Percentiles rank a stretch among this genome's conserved stretches.
phyloP scores from a whole-genome alignment of 2,329 filamentous ascomycete genomes.

The Aureobasidium sp. region DNA sequence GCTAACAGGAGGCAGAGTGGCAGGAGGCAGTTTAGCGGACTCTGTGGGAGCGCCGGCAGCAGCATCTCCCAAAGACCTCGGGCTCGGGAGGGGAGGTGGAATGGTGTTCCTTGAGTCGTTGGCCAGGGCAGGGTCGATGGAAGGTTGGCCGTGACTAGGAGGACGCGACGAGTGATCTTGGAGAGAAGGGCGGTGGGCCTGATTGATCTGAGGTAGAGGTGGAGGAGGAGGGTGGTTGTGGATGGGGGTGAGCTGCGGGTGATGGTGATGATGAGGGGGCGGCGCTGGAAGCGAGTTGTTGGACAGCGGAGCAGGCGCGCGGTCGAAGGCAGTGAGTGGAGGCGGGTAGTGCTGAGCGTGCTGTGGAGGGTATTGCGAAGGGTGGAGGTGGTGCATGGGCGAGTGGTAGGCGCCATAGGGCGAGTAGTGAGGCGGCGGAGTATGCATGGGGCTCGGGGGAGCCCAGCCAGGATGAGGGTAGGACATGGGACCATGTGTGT shows the following conservation, averaged over 20 bases:
- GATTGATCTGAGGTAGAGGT: constrained; percentile 5
- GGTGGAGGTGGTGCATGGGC: constrained; percentile 22
- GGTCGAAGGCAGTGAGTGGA: constrained; percentile 30
- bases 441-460: constrained; percentile 38
- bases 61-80: constrained; percentile 11
- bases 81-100: constrained; percentile 33
- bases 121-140: neutral
- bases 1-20: constrained; percentile 16
- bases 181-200: neutral
- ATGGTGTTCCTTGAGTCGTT: constrained; percentile 41
- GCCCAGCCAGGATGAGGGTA: constrained; percentile 32
- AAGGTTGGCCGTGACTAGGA: neutral
- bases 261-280: constrained; percentile 25
- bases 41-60: neutral
- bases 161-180: neutral
- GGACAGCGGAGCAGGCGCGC: constrained; percentile 33
- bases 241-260: constrained; percentile 20
- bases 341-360: constrained; percentile 28
- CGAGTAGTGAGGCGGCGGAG: constrained; percentile 30
- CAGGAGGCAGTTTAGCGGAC: neutral
- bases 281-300: constrained; percentile 33
- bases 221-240: constrained; percentile 22
- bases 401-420: constrained; percentile 27
- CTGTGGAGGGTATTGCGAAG: constrained; percentile 26
- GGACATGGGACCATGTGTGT: constrained; percentile 35